phyloP scores from a whole-genome alignment of 2,329 filamentous ascomycete species.

The Hypocreales sp. region DNA sequence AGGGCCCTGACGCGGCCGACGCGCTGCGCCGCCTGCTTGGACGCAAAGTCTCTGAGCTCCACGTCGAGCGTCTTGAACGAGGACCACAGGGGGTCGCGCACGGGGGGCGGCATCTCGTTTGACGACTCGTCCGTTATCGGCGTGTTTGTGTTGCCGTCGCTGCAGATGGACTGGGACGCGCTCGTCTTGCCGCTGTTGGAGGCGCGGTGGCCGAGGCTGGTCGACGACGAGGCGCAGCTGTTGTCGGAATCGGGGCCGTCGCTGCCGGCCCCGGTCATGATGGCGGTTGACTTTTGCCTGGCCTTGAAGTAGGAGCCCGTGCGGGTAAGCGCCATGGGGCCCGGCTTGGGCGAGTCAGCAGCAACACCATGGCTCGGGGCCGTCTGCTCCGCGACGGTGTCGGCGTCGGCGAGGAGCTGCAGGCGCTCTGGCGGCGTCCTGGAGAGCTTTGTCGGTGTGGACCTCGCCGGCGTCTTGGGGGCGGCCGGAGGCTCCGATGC shows the following conservation, averaged over 20 bases:
- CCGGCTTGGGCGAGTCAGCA: conserved; percentile 20
- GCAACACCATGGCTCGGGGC: conserved; percentile 7
- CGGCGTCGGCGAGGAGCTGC: conserved; percentile 11
- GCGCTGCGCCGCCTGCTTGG: conserved; percentile 58
- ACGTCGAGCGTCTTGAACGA: conserved; percentile 38
- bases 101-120: conserved; percentile 24
- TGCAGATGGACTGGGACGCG: conserved; percentile 22
- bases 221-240: conserved; percentile 30
- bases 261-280: conserved; percentile 22
- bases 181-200: conserved; percentile 19
- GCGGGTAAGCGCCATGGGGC: conserved; percentile 23
- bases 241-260: conserved; percentile 22
- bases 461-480: conserved; percentile 8
- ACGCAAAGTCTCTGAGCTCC: conserved; percentile 42
- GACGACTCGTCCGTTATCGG: conserved; percentile 28
- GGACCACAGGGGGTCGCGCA: conserved; percentile 38
- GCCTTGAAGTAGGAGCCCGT: conserved; percentile 36
- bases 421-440: conserved; percentile 12
- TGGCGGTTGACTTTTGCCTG: conserved; percentile 27
- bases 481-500: conserved; percentile 11
- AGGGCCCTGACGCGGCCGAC: conserved; percentile 58
- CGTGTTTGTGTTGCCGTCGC: conserved; percentile 20
- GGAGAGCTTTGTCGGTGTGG: conserved; percentile 9
- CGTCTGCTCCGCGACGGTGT: conserved; percentile 2
- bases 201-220: conserved; percentile 26